Base-by-base conservation (phyloP, 2,329 filamentous ascomycete species). In the Fusarium goolgardi region DNA sequence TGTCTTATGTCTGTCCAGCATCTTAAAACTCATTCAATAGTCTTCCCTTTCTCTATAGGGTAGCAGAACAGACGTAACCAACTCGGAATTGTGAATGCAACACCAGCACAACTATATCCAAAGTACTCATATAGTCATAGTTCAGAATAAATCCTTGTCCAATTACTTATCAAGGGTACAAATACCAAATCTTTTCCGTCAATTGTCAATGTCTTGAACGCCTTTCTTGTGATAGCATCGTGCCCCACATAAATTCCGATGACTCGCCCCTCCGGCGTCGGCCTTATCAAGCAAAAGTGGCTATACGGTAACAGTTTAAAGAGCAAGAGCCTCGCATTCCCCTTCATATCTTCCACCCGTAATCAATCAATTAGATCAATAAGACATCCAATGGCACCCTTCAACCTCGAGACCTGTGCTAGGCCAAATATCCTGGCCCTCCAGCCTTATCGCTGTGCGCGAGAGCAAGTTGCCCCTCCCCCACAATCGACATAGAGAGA, bases 381-480 rank as follows among this genome's bases (percentile, higher is more conserved):
- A 11, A 56, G 37, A 51, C 21, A 35, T 49, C 75, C 64, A 59
- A 88, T 88, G 83, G 84, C 87, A 34, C 82, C 89, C 32, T 94
- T 94, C 78, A 87, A 93, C 75, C 82, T 95, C 52, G 82, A 91
- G 72, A 90, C 86, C 65, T 94, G 91, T 76, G 91, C 91, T 40
- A 86, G 92, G 71, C 85, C 90, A 43, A 95, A 94, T 78, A 94
- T 95, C 63, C 81, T 94, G 69, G 84, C 89, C 66, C 82, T 95
- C 47, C 85, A 93, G 75, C 92, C 92, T 39, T 95, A 95, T 76
- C 89, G 92, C 59, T 95, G 92, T 77, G 92, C 92, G 29, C 82
- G 92, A 85, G 92, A 95, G 91, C 93, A 82, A 80, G 89, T 80
- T 47, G 59, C 67, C 67, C 61, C 50, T 60, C 57, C 55, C 62